Evolutionary conservation across 163 green algal species (phyloP).

Genomic region (Scenedesmus sp.): DNA sequence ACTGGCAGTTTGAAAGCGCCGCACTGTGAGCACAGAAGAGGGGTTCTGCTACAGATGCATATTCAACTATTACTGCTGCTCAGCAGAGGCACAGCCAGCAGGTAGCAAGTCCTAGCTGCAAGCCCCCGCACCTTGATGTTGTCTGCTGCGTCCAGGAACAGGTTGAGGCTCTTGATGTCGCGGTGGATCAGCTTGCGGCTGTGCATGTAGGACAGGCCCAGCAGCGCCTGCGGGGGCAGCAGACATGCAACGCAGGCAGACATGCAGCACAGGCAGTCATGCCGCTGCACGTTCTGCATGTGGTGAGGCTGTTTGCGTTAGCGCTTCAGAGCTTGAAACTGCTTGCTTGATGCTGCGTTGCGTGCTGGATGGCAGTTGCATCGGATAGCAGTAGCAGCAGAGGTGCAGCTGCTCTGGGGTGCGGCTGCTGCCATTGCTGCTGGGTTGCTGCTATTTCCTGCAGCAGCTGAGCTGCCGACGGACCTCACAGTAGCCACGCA

Average conservation of each 20-base stretch:
- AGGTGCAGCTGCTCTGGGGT: background rate
- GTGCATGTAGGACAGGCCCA: slow-evolving; percentile 61
- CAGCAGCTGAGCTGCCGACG: too few species aligned
- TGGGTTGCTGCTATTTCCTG: background rate
- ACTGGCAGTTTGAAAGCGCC: background rate
- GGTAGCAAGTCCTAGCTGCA: background rate
- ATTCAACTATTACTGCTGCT: too few species aligned
- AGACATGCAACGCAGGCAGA: background rate
- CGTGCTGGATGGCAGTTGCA: background rate
- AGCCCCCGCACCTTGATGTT: slow-evolving; percentile 67
- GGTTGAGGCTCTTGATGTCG: slow-evolving; percentile 80
- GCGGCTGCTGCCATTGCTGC: background rate
- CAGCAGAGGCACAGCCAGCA: background rate
- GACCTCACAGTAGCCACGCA: background rate
- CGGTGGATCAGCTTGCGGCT: slow-evolving; percentile 76
- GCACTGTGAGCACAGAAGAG: too few species aligned
- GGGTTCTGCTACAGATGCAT: too few species aligned
- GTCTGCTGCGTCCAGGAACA: slow-evolving; percentile 72
- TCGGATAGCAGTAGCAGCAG: background rate
- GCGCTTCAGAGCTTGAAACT: background rate
- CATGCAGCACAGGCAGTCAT: slow-evolving; percentile 2
- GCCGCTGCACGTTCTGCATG: background rate
- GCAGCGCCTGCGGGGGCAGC: slow-evolving; percentile 49
- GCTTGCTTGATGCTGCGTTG: background rate
- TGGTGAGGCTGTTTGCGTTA: background rate